Evolutionary conservation across 768 basidiomycete genomes (phyloP).

Genomic region (Boletus rubropictus): DNA sequence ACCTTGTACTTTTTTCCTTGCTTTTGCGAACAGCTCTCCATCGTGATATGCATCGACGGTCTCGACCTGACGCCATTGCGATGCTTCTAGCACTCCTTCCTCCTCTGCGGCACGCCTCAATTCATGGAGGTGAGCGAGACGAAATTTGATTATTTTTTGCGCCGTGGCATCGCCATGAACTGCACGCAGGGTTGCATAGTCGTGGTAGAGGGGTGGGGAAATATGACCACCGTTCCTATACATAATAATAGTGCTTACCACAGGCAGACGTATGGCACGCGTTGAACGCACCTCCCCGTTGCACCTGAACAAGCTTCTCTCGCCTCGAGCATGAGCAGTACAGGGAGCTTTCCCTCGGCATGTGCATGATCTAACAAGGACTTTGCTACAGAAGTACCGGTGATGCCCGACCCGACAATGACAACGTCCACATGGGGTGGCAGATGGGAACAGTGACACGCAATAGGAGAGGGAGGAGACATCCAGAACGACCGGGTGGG

Average conservation of each 20-base stretch:
- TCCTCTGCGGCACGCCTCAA: constrained; percentile 46
- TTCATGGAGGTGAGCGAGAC: constrained; percentile 50
- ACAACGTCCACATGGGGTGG: constrained; percentile 54
- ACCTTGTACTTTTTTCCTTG: constrained; percentile 36
- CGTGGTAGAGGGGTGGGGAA: constrained; percentile 52
- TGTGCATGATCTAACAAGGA: constrained; percentile 39
- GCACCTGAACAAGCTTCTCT: constrained; percentile 71
- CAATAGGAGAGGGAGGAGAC: constrained; percentile 45
- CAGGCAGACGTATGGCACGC: too few relatives aligned
- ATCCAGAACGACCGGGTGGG: constrained; percentile 64
- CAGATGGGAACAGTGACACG: constrained; percentile 30
- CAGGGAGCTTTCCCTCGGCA: constrained; percentile 26
- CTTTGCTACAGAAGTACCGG: constrained; percentile 57
- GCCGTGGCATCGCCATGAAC: constrained; percentile 44
- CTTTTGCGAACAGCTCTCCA: constrained; percentile 35
- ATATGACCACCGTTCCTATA: constrained; percentile 72
- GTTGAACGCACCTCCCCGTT: constrained; percentile 57
- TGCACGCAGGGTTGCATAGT: constrained; percentile 46
- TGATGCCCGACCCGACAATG: constrained; percentile 74
- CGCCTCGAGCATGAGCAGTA: constrained; percentile 76
- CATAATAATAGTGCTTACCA: not conserved
- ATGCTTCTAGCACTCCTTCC: constrained; percentile 45
- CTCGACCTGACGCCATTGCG: constrained; percentile 55
- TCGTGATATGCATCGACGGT: constrained; percentile 53
- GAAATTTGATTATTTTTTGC: constrained; percentile 52